Base-by-base conservation (phyloP, 345 rosid genomes). In the Fremontodendron californicum region DNA sequence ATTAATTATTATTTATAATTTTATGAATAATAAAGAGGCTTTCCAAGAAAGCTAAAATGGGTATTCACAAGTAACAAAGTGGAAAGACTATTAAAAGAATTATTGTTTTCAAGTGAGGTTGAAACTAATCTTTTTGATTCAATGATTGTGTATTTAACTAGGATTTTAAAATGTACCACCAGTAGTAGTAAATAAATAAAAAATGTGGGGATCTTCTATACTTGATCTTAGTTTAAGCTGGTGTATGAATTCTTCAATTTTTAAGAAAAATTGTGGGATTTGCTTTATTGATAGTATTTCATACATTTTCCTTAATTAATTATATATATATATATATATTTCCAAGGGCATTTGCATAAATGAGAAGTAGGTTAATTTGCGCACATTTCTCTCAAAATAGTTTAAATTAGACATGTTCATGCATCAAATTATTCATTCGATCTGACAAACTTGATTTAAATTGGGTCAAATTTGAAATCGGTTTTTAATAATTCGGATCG, bases 41-140 rank as follows among this genome's bases (percentile, higher is more conserved):
- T 16, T 33, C 33, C 19, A 13, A 13, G 2, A 48, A 42, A 46
- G 29, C 39, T 51, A 33, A 37, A 76, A 76, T 76, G 3, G 65
- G 63, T 18, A 76, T 33, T 35, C 62, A 64, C 49, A 76, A 76
- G 78, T 64, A 76, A 65, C 73, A 15, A 29, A 31, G 49, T 61
- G 43, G 29, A 52, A 49, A 48, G 18, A 10, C 31, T 29, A 8
- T 4, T 61, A 68, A 23, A 6, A 3, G 18, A 40, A 42, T 31
- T 9, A 10, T 60, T 52, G 18, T 31, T 45, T 75, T 45, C 78
- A 45, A 35, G 27, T 61, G 37, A 16, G 45, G 70, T n/a, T 16
- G 78, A 75, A 45, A 29, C 16, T 19, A 19, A 75, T 75, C 78
- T 75, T 75, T 75, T 62, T 45, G 57, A 29, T 43, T 29, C 68